Evolutionary conservation across 176 grass and related monocot species (phyloP).

Genomic region (Thalia dealbata): DNA sequence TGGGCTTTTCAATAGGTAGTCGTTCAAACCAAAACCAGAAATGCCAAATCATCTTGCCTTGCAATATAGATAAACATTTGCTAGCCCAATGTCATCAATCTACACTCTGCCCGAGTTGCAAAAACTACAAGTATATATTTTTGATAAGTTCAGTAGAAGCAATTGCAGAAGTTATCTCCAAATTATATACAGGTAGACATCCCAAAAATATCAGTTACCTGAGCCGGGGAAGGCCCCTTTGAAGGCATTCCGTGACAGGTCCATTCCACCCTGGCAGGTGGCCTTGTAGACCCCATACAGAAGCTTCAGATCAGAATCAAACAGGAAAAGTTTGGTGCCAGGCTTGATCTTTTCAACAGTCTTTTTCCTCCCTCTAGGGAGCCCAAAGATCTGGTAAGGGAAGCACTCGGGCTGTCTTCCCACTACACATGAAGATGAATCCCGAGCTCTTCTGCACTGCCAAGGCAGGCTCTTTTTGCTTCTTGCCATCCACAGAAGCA

Average conservation of each 20-base stretch:
- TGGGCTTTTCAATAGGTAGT: background rate
- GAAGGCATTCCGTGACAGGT: slow-evolving; percentile 41
- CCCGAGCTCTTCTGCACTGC: slow-evolving; percentile 26
- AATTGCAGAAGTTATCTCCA: background rate
- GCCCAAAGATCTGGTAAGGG: slow-evolving; percentile 35
- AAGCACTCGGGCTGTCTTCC: slow-evolving; percentile 57
- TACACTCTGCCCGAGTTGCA: no score
- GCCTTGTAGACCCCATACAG: slow-evolving; percentile 66
- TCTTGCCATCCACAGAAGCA: background rate
- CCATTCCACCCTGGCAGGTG: slow-evolving; percentile 32
- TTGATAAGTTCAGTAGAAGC: background rate
- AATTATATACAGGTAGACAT: background rate
- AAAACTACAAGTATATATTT: background rate
- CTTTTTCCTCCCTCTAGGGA: slow-evolving; percentile 38
- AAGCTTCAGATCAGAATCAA: slow-evolving; percentile 75
- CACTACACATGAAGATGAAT: slow-evolving; percentile 77
- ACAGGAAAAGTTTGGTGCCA: slow-evolving; percentile 48
- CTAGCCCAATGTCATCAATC: no score
- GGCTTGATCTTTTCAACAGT: slow-evolving; percentile 44
- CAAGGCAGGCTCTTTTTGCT: background rate
- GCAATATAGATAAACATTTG: background rate
- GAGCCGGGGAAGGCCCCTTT: slow-evolving; percentile 45
- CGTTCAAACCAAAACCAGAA: no score
- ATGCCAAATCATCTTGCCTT: background rate
- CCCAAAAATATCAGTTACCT: slow-evolving; percentile 34